Evolutionary conservation across 192 early-diverging fungal species (phyloP).

Genomic region (Coemansia sp.): DNA sequence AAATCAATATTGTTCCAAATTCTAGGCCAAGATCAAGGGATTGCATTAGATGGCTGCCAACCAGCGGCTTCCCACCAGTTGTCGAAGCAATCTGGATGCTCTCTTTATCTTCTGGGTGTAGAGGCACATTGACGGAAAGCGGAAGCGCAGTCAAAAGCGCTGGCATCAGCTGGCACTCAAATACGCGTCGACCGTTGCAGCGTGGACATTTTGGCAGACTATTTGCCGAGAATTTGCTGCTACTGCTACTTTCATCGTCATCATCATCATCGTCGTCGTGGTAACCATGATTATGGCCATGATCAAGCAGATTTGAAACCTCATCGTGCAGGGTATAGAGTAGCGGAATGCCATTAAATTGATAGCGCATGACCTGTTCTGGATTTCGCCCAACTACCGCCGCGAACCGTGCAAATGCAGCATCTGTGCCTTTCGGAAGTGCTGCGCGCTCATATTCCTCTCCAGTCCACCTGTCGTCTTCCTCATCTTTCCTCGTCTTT

Average conservation of each 20-base stretch:
- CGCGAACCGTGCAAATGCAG: conserved; percentile 78
- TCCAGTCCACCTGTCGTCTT: conserved; percentile 64
- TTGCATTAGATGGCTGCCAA: conserved; percentile 33
- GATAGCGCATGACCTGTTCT: conserved; percentile 83
- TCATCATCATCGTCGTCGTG: conserved; percentile 24
- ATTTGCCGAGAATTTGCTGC: conserved; percentile 26
- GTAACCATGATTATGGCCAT: conserved; percentile 4
- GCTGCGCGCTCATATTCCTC: conserved; percentile 79
- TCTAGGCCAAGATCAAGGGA: conserved; percentile 77
- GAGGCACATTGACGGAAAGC: conserved; percentile 54
- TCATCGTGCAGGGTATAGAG: conserved; percentile 63
- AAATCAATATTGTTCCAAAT: conserved; percentile 85
- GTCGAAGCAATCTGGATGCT: neutral
- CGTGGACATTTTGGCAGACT: conserved; percentile 62
- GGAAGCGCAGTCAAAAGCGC: conserved; percentile 71
- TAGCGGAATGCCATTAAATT: conserved; percentile 67
- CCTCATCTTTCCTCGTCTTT: conserved; percentile 11
- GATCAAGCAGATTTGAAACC: conserved; percentile 48
- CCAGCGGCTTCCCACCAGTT: conserved; percentile 7
- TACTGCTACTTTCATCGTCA: conserved; percentile 15
- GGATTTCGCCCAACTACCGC: conserved; percentile 69
- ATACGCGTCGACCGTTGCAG: conserved; percentile 69
- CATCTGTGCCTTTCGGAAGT: conserved; percentile 71
- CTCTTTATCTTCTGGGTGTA: neutral
- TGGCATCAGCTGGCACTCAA: conserved; percentile 95